phyloP scores from a whole-genome alignment of 805 yeast species.

The Teunomyces lycoperdinae region DNA sequence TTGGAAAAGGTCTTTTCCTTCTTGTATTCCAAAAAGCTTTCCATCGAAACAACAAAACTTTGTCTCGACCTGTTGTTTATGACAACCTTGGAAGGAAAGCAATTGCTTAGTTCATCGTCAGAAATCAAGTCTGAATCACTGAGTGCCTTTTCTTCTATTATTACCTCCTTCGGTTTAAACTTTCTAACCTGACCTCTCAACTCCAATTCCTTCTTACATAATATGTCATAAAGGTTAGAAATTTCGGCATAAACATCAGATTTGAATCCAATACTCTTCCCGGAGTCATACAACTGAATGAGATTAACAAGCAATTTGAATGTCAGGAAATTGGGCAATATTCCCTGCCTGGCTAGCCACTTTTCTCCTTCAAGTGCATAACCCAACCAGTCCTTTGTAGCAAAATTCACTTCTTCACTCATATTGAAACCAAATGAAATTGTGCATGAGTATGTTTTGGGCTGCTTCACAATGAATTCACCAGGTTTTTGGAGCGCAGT shows the following conservation, averaged over 20 bases:
- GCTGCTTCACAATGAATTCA: conserved; percentile 57
- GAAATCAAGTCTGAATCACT: conserved; percentile 43
- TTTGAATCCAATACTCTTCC: conserved; percentile 28
- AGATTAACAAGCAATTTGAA: conserved; percentile 48
- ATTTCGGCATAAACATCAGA: conserved; percentile 32
- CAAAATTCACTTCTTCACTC: conserved; percentile 56
- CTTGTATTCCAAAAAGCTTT: conserved; percentile 27
- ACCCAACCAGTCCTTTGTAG: conserved; percentile 55
- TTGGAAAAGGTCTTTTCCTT: conserved; percentile 5
- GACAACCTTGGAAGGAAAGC: conserved; percentile 56
- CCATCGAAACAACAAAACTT: conserved; percentile 29
- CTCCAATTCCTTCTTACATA: conserved; percentile 43
- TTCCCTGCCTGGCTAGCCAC: conserved; percentile 48
- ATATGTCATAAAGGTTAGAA: conserved; percentile 27
- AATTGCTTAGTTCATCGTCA: conserved; percentile 49
- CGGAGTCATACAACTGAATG: conserved; percentile 39
- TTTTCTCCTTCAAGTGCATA: conserved; percentile 46
- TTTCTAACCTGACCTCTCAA: conserved; percentile 37
- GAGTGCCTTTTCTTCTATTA: conserved; percentile 27
- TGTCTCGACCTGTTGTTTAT: conserved; percentile 30
- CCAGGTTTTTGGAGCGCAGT: conserved; percentile 59
- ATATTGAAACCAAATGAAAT: conserved; percentile 56
- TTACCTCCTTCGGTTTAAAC: conserved; percentile 27
- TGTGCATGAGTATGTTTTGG: conserved; percentile 49
- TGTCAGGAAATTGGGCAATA: conserved; percentile 53